phyloP scores from a whole-genome alignment of 2,329 filamentous ascomycete species.

The Stromatinia cepivora region DNA sequence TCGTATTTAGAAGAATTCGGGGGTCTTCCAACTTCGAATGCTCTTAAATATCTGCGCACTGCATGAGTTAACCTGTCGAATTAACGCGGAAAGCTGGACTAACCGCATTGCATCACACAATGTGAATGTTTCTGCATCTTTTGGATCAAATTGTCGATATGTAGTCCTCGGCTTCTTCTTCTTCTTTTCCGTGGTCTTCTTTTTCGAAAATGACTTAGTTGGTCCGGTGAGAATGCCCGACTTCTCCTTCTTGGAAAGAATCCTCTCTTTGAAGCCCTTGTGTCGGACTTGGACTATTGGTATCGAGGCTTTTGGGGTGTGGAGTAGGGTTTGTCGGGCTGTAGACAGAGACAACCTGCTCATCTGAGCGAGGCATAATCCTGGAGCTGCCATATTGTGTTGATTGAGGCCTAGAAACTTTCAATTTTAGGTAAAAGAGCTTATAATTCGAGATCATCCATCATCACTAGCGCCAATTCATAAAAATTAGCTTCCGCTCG shows the following conservation, averaged over 20 bases:
- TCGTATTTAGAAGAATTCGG: conserved; percentile 83
- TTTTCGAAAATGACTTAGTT: conserved; percentile 37
- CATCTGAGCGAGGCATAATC: conserved; percentile 40
- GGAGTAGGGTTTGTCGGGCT: conserved; percentile 25
- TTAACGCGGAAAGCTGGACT: conserved; percentile 35
- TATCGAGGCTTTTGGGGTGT: conserved; percentile 29
- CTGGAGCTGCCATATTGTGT: conserved; percentile 37
- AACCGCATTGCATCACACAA: conserved; percentile 93
- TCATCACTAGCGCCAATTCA: conserved; percentile 17
- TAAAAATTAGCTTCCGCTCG: conserved; percentile 18
- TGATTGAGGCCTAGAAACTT: conserved; percentile 11
- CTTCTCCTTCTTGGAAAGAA: conserved; percentile 33
- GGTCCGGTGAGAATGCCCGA: conserved; percentile 12
- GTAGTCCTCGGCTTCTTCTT: conserved; percentile 40
- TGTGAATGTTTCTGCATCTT: conserved; percentile 63
- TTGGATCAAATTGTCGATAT: conserved; percentile 42
- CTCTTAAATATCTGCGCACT: conserved; percentile 74
- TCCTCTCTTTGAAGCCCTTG: conserved; percentile 27
- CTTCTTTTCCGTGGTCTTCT: conserved; percentile 40
- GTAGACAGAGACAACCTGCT: conserved; percentile 36
- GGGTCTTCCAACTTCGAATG: conserved; percentile 83
- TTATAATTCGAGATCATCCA: conserved; percentile 17
- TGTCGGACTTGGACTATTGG: conserved; percentile 30
- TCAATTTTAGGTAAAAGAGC: background rate
- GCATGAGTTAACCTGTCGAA: conserved; percentile 19